Base-by-base conservation (phyloP, 768 basidiomycete genomes). In the Suillus decipiens region DNA sequence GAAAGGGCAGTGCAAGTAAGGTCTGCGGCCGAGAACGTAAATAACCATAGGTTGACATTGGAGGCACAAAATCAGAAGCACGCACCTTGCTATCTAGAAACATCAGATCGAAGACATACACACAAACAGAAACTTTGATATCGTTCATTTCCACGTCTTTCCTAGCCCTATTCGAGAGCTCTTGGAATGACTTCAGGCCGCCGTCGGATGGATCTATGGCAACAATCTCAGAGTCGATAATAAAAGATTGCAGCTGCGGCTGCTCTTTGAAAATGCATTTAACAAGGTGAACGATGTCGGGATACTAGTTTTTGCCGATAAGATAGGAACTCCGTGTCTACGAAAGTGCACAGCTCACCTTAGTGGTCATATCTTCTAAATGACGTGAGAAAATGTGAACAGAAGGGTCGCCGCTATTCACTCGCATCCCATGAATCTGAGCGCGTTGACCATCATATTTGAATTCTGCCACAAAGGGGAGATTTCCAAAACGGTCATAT, bases 401-500 rank as follows among this genome's bases (percentile, higher is more conserved):
- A 11, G 67, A 69, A 36, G 70, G 60, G 12, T 71, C 67, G 3
- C 73, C 68, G 15, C 70, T 70, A 65, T 66, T 73, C 48, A 60
- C 70, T 66, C 61, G 65, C 63, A 14, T 81, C 28, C 56, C 89
- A 71, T 92, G 90, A n/a, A 92, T 87, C 74, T 93, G 92, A 22
- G 89, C 92, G 56, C 90, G 83, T 70, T 93, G 90, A 22, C 90
- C 95, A 68, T 97, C 95, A 69, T 95, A 92, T 75, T 96, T 97
- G 72, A 91, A 92, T 77, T 97, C 95, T 37, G 93, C 90, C 17
- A 85, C 82, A 75, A 95, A 97, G 11, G 88, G 83, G 37, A 86
- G 77, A 37, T 81, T 79, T 24, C 82, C 83, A 22, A 94, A 77
- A 8, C 88, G 82, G 51, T 86, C 83, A 70, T 92, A 95, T n/a